Evolutionary conservation across 2,329 filamentous ascomycete species (phyloP), one percentile per base, ranked within the genome.

Genomic region (Drechslerella dactyloides): DNA sequence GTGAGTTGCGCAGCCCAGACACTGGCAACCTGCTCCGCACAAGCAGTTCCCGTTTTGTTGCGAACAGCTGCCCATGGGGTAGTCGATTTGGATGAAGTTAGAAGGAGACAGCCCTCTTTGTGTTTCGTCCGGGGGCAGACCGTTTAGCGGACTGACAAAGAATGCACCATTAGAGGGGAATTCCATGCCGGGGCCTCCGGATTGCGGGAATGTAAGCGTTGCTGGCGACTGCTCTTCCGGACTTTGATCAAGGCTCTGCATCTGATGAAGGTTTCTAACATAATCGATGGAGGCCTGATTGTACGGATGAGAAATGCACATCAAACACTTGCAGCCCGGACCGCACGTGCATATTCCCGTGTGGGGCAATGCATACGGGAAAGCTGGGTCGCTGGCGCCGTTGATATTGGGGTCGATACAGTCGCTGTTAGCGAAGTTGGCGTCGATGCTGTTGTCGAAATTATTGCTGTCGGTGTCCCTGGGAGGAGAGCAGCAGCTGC

Each of bases 301-400:
- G 73, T 80, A 83, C 1, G 82, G 82, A 74, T 83, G 82, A 40
- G 79, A 77, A 15, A 80, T 79, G 75, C 82, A 83, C 15, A 80
- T 81, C 30, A 82, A 73, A 73, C 82, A 83, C 72, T 82, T 79
- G 62, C 82, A 83, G 5, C 77, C 77, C 54, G 82, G 79, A 21
- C 82, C 81, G 70, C 81, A 83, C 46, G 76, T 77, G 66, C 81
- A 83, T 7, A 78, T 77, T 73, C 80, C 77, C 11, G 74, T 76
- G n/a, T 76, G 59, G 17, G 69, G 61, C 19, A 62, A 46, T 5
- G 44, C 62, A 40, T 66, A 73, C 13, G 33, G 52, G 3, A 54
- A 4, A 42, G 4, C 37, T 15, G n/a, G 37, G 37, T 2, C n/a
- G n/a, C 13, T 42, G 37, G 4, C 27, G 8, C 27, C 27, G 27